A percentile compares a stretch with the other conserved stretches of the same genome.
Evolutionary conservation across 306 rosid species (phyloP).

Genomic region (Urtica urens): DNA sequence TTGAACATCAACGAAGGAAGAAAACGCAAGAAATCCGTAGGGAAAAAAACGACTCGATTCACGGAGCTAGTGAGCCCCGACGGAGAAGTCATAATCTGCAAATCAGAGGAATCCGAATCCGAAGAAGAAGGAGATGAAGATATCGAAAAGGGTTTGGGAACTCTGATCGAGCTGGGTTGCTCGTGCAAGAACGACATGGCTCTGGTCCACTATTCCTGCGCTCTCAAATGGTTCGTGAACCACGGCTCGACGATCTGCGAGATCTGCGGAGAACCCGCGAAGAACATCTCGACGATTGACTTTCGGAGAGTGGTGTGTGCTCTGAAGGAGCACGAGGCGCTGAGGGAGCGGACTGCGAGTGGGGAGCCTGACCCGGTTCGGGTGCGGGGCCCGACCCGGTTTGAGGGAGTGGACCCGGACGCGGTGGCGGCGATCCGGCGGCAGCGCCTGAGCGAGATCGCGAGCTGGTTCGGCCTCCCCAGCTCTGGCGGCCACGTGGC

Average conservation of each 20-base stretch:
- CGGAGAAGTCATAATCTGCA: slow-evolving; percentile 80
- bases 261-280: slow-evolving; percentile 68
- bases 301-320: slow-evolving; percentile 60
- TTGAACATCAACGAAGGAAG: slow-evolving; percentile 37
- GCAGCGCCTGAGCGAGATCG: slow-evolving; percentile 81
- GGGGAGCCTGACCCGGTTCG: slow-evolving; percentile 56
- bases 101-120: too few species aligned
- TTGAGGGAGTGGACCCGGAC: slow-evolving; percentile 84
- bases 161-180: slow-evolving; percentile 81
- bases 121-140: too few species aligned
- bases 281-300: slow-evolving; percentile 62
- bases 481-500: slow-evolving; percentile 33
- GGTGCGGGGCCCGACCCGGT: slow-evolving; percentile 24
- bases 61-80: slow-evolving; percentile 78
- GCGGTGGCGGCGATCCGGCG: slow-evolving; percentile 92
- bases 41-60: slow-evolving; percentile 35
- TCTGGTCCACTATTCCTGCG: slow-evolving; percentile 86
- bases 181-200: slow-evolving; percentile 93
- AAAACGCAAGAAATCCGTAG: slow-evolving; percentile 22
- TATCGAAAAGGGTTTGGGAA: slow-evolving; percentile 67
- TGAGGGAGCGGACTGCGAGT: slow-evolving; percentile 75
- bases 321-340: slow-evolving; percentile 68
- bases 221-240: slow-evolving; percentile 91
- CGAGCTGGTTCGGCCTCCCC: slow-evolving; percentile 61
- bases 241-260: slow-evolving; percentile 94